Percentiles rank a stretch among this genome's conserved stretches.
phyloP scores from a whole-genome alignment of 2,329 filamentous ascomycete species.

The Aureobasidium sp. region DNA sequence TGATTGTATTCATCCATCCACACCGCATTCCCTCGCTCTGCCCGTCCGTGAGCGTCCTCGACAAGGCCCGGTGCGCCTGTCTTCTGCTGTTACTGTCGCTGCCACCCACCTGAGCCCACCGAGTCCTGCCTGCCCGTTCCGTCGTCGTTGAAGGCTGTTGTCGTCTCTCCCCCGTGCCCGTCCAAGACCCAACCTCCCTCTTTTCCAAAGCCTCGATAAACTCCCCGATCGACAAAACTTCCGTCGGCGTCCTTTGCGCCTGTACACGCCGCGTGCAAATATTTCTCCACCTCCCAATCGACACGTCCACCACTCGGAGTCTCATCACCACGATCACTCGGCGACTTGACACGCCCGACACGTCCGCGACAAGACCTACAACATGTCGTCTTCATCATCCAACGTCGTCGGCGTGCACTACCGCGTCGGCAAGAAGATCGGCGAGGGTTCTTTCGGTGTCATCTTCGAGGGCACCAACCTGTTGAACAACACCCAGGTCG shows the following conservation, averaged over 20 bases:
- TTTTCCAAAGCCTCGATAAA: neutral
- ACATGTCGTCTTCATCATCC: constrained; percentile 36
- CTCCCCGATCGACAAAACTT: neutral
- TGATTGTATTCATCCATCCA: neutral
- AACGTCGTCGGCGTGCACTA: constrained; percentile 99
- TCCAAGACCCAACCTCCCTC: constrained; percentile 8
- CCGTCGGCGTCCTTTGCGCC: neutral
- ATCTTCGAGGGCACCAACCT: constrained; percentile 98
- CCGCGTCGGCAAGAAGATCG: constrained; percentile 98
- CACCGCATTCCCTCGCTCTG: neutral
- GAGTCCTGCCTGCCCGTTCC: neutral
- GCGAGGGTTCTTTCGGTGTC: constrained; percentile 94
- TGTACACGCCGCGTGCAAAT: neutral
- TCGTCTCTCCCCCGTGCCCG: neutral
- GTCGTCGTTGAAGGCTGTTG: constrained; percentile 2
- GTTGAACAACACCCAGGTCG: constrained; percentile 97
- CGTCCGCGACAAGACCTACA: neutral
- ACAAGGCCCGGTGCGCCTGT: neutral
- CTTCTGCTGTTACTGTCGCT: neutral
- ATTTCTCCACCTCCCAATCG: neutral
- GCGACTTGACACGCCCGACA: constrained; percentile 6
- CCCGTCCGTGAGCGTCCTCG: neutral
- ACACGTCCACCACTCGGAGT: neutral
- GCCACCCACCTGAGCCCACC: neutral
- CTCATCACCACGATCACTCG: neutral